Evolutionary conservation across 2,329 filamentous ascomycete species (phyloP).

Genomic region (Penicillium brevicompactum): DNA sequence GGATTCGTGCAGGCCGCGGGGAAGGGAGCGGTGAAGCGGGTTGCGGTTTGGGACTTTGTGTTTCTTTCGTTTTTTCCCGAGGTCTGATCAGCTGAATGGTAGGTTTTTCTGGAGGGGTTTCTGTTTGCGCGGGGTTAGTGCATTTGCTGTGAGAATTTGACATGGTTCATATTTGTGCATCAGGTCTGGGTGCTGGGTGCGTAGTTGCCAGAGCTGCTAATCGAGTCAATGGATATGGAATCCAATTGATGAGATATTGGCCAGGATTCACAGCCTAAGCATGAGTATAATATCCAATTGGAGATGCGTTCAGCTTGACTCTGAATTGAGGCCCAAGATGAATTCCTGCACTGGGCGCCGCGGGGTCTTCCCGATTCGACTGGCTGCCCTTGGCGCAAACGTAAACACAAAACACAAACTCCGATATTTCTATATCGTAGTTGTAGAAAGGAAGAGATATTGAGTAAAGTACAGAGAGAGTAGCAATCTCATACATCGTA

Average conservation of each 20-base stretch:
- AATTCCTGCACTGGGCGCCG: not conserved
- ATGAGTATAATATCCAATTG: not conserved
- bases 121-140: not conserved
- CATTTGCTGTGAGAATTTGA: not conserved
- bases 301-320: not conserved
- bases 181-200: not conserved
- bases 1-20: not conserved
- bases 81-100: not conserved
- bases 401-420: not conserved
- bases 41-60: not conserved
- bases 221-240: not conserved
- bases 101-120: not conserved
- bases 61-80: not conserved
- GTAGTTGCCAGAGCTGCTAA: not conserved
- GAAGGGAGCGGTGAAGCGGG: constrained; percentile 2
- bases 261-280: not conserved
- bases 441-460: not conserved
- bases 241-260: not conserved
- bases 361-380: not conserved
- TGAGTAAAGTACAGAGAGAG: not conserved
- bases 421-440: not conserved
- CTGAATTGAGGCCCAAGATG: not conserved
- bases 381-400: constrained; percentile 2
- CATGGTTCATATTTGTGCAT: not conserved
- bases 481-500: not conserved